These are phyloP conservation scores for Xylariaceae sp. DNA, from an alignment of 2,329 filamentous ascomycete genomes.

Conservation along the genomic window DNA sequence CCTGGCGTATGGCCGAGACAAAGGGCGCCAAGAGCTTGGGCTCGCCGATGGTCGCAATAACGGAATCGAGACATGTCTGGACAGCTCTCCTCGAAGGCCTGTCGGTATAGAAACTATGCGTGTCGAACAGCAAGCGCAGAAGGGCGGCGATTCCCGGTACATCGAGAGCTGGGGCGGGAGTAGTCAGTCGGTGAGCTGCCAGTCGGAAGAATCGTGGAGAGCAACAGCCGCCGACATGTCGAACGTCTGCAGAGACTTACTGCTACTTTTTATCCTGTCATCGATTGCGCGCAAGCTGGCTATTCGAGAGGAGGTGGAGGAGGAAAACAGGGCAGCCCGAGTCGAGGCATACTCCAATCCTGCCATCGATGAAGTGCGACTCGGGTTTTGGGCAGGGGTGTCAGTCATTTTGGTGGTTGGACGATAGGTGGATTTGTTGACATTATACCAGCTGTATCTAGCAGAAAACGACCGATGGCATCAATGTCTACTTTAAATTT, in stretches of 20 bases:
- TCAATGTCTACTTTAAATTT: too few species aligned
- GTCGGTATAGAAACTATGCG: conserved; percentile 82
- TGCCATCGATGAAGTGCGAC: conserved; percentile 34
- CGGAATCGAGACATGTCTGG: conserved; percentile 68
- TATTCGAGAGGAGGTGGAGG: conserved; percentile 54
- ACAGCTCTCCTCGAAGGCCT: conserved; percentile 77
- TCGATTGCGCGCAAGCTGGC: conserved; percentile 50
- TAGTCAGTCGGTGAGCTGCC: conserved; percentile 6
- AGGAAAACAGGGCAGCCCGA: conserved; percentile 51
- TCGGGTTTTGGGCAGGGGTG: conserved; percentile 12
- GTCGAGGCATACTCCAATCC: conserved; percentile 46
- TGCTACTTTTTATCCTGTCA: conserved; percentile 49
- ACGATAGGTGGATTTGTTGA: conserved; percentile 8
- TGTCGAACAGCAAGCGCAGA: conserved; percentile 74
- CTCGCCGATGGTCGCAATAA: conserved; percentile 55
- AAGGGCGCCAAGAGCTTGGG: conserved; percentile 58
- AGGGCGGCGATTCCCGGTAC: conserved; percentile 47
- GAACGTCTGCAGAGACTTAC: conserved; percentile 39
- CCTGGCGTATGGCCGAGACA: conserved; percentile 60
- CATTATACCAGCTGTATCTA: conserved; percentile 8
- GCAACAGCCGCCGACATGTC: too few species aligned
- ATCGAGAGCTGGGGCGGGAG: conserved; percentile 38
- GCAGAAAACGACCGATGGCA: not conserved
- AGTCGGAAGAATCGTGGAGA: too few species aligned
- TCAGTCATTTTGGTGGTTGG: conserved; percentile 17